Evolutionary conservation across 257 asterid species (phyloP), one percentile per base, ranked within the genome.

Genomic region (Solanum bulbocastanum): DNA sequence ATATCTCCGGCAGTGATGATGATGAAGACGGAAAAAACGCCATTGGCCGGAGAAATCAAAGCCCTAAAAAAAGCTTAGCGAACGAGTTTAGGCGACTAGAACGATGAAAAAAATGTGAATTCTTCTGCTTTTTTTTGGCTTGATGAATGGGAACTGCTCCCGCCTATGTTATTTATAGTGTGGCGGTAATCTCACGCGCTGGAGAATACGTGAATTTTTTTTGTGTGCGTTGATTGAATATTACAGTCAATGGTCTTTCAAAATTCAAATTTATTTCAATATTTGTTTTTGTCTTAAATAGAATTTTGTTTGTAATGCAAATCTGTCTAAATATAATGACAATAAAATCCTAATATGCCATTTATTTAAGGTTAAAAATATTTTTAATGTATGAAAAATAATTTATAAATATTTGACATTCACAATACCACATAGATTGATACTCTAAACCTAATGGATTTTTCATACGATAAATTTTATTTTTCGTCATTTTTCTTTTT

Each of bases 11-110:
- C 62, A 52, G n/a, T 14, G 92, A 88, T 44, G 94, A 88, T 20
- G 97, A 91, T 3, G 92, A 89, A 40, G 93, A 37, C 90, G 95
- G 86, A 35, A 94, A 90, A 27, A 95, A 89, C 89, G 94, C 92
- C 99, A 94, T 94, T 65, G 83, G 85, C 25, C 14, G 86, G 22
- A 32, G 56, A 42, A 66, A 32, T 27, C 66, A 60, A 71, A 58
- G 13, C 36, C 89, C 83, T 75, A 75, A 3, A 74, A 16, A 32
- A 74, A 75, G 7, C 83, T 75, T 75, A 42, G 11, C 18, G 18
- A 74, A 12, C 33, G 7, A 74, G 83, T 74, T 35, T 35, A 6
- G 8, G 5, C 18, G 23, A 68, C 23, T 56, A 56, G 65, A 56
- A 20, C 22, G 22, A 39, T 22, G 71, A 62, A 75, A 5, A 23